Evolutionary conservation across 1,284 basidiomycete species (phyloP).

Genomic region (Cutaneotrichosporon cutaneum): DNA sequence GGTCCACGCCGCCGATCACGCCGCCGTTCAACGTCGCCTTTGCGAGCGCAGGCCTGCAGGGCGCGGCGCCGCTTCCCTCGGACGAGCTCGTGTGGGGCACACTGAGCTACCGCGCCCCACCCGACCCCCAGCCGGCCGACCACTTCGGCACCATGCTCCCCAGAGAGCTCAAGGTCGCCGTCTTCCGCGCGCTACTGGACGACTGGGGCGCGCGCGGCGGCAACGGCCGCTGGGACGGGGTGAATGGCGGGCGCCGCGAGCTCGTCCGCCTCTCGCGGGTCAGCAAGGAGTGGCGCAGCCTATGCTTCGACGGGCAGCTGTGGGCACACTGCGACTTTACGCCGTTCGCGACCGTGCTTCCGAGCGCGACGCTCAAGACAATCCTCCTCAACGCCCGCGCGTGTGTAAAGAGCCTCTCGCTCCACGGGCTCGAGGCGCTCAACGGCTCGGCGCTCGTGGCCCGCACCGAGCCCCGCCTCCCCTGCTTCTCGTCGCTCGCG

Average conservation of each 20-base stretch:
- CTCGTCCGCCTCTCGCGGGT: slow-evolving; percentile 77
- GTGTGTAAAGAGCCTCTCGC: slow-evolving; percentile 65
- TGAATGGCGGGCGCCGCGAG: slow-evolving; percentile 68
- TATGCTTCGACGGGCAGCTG: slow-evolving; percentile 82
- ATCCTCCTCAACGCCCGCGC: slow-evolving; percentile 56
- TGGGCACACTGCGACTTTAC: slow-evolving; percentile 69
- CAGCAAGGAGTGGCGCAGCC: slow-evolving; percentile 68
- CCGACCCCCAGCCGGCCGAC: slow-evolving; percentile 13
- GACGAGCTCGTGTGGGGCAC: slow-evolving; percentile 30
- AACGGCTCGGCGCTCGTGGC: slow-evolving; percentile 40
- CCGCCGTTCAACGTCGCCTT: slow-evolving; percentile 22
- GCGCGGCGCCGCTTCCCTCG: slow-evolving; percentile 7
- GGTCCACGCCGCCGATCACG: background rate
- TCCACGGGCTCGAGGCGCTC: slow-evolving; percentile 66
- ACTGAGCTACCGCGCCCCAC: slow-evolving; percentile 19
- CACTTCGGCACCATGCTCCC: slow-evolving; percentile 61
- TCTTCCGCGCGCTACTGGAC: slow-evolving; percentile 56
- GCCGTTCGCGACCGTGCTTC: slow-evolving; percentile 58
- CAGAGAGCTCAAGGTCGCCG: slow-evolving; percentile 67
- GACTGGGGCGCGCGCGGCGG: slow-evolving; percentile 57
- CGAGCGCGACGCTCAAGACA: slow-evolving; percentile 35
- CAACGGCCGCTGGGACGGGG: slow-evolving; percentile 66
- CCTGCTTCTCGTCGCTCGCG: slow-evolving; percentile 33
- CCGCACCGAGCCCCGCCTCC: background rate
- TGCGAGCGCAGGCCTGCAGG: slow-evolving; percentile 19